phyloP scores from a whole-genome alignment of 2,329 filamentous ascomycete species.

The Phyllachora maydis region DNA sequence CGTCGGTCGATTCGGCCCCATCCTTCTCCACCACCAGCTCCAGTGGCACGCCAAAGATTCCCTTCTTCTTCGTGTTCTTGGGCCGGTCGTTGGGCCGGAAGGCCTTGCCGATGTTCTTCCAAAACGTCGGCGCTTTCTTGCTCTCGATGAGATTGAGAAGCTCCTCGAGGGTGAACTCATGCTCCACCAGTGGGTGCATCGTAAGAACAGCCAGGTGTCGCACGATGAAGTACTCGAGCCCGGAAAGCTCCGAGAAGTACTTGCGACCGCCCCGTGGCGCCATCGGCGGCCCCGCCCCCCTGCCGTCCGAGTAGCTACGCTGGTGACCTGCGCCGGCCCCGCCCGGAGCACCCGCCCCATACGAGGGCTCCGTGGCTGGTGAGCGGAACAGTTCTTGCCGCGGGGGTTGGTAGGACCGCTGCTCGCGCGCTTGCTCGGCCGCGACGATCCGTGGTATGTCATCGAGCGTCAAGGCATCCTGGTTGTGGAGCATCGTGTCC shows the following conservation, averaged over 20 bases:
- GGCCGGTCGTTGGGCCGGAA: constrained; percentile 75
- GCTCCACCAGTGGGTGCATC: constrained; percentile 81
- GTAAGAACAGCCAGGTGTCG: constrained; percentile 85
- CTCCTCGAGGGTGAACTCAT: constrained; percentile 85
- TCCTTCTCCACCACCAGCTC: constrained; percentile 83
- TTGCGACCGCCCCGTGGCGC: constrained; percentile 41
- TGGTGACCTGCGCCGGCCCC: constrained; percentile 32
- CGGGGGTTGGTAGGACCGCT: constrained; percentile 59
- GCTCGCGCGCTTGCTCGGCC: constrained; percentile 83
- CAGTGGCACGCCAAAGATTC: constrained; percentile 75
- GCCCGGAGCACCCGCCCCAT: constrained; percentile 46
- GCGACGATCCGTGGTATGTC: constrained; percentile 94
- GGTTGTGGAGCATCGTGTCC: constrained; percentile 71
- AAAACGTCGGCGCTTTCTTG: constrained; percentile 75
- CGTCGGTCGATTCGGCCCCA: constrained; percentile 92
- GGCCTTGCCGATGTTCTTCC: constrained; percentile 94
- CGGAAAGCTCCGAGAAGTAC: constrained; percentile 92
- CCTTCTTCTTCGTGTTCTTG: constrained; percentile 73
- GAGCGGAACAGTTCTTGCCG: constrained; percentile 45
- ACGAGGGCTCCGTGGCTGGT: constrained; percentile 36
- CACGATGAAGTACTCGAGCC: constrained; percentile 92
- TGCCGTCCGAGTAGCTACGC: constrained; percentile 19
- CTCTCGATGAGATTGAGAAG: constrained; percentile 83
- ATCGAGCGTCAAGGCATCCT: constrained; percentile 82
- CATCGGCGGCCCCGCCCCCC: constrained; percentile 26